Base-by-base conservation (phyloP, 2,329 filamentous ascomycete species). In the Cladosporium sp. region DNA sequence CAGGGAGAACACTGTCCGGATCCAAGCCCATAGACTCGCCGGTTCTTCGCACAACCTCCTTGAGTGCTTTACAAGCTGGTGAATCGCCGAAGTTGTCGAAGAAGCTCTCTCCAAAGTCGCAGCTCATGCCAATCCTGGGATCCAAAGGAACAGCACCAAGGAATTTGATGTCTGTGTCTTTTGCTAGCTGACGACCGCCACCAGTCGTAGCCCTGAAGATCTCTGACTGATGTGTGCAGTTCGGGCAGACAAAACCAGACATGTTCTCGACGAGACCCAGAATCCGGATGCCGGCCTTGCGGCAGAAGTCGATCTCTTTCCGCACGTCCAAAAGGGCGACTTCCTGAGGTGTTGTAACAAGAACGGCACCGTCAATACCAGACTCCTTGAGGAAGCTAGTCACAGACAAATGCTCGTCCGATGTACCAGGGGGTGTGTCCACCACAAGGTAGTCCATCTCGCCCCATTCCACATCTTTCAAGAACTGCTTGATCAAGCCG, bases 401-500 rank as follows among this genome's bases (percentile, higher is more conserved):
- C 68, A 99, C 93, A 69, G 90, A 94, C 36, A 99, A 81, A 79
- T 99, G 95, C 80, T 99, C 95, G 76, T 99, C 95, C 66, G 89
- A 93, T 1, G 95, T 99, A 21, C 95, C 95, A 0, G 95, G 95
- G 0, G 96, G 95, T 1, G 95, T 99, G 77, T 99, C 95, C 13
- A 98, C 92, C 60, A 99, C 85, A 66, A 99, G 76, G 71, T 94
- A 96, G 75, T 99, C 95, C 78, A 98, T 82, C 67, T 96, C 91
- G 11, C 95, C 95, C 95, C 96, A 99, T 76, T 96, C 92, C 7
- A 99, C 95, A 74, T 99, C 96, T 82, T 96, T 97, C 60, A 99
- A 80, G 72, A 99, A 99, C 77, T 96, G 91, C 82, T 99, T 99
- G 76, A 99, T 98, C 65, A 99, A 81, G 0, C 95, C 95, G 74